Evolutionary conservation across 371 early-diverging fungal genomes (phyloP), one percentile per base, ranked within the genome.

Genomic region (Gilbertella persicaria): DNA sequence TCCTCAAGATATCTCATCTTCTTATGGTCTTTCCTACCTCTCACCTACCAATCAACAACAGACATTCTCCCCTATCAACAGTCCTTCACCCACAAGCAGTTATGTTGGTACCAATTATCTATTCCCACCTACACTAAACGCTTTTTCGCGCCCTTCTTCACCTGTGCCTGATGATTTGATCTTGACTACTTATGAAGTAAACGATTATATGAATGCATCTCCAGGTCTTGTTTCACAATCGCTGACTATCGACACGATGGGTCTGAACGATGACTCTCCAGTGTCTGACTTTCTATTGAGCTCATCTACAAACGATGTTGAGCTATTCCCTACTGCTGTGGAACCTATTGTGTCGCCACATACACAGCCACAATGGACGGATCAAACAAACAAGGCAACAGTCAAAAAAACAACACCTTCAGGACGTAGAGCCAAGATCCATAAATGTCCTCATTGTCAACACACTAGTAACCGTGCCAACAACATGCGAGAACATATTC

Each of bases 401-500:
- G n/a, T 28, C 2, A 44, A 48, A 48, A 49, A 19, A 29, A 39
- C 58, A 1, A 48, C 54, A 1, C 46, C 59, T 3, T 39, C 59
- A 20, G 42, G 44, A 19, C 35, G 57, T 29, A 45, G 55, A 45
- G 55, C 53, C 14, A 57, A 63, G 42, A 24, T 58, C 4, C 63
- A 70, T 33, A 29, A 54, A 25, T 77, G 77, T 8, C 71, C 63
- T 36, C 37, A 50, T 25, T 77, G 77, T 21, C 13, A 30, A 2
- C 69, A 73, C 48, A 69, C 67, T 8, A 71, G 71, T 39, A 62
- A 71, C 23, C 50, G 78, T 16, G 57, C 71, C 8, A 72, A 69
- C 37, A 78, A 78, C 48, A 69, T 74, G 68, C 64, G 62, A n/a
- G 69, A 69, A 21, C 78, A 78, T 45, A 56, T 64, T n/a, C 49